Evolutionary conservation across 202 grass and related monocot genomes (phyloP), one percentile per base, ranked within the genome.

Genomic region (Cymbopogon flexuosus): DNA sequence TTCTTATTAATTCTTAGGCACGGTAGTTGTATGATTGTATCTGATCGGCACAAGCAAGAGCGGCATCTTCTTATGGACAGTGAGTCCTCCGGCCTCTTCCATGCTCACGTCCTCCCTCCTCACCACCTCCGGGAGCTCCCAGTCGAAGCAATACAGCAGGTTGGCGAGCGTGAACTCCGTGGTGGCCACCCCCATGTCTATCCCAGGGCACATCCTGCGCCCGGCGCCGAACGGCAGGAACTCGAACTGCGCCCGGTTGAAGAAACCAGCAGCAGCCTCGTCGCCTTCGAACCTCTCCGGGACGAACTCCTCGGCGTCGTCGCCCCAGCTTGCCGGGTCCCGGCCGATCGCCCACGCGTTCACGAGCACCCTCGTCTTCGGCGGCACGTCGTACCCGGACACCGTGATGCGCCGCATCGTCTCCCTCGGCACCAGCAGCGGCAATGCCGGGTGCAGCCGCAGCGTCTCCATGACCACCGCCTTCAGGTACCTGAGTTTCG

Each of bases 201-300:
- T 19, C 5, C 78, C 91, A 2, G 85, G 85, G 76, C 91, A 93
- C 31, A 88, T 81, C 65, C 88, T 60, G 5, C 91, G 80, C 0
- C 85, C 91, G 4, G 80, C 88, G 3, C 91, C 85, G 27, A 93
- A 90, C 3, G 85, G 85, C 18, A 93, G 3, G 5, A 93, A 16
- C 76, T 90, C 86, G 19, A 88, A 88, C 16, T 79, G 80, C 2
- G 71, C 14, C 0, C 81, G 78, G 4, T 40, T 40, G 31, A 80
- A 46, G 18, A 83, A 30, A 0, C 24, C 18, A 6, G 46, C 14
- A 5, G 49, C 49, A 6, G 49, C 51, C 51, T 19, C 47, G 0
- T 39, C 78, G 0, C 5, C 47, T 14, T 82, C 35, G 70, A 93
- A 90, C 71, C 86, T 84, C 13, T 87, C 88, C 15, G 88, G 83